These are phyloP conservation scores for Dryadomyces quercus-mongolicae DNA, from an alignment of 2,329 filamentous ascomycete genomes.

Conservation along the genomic window DNA sequence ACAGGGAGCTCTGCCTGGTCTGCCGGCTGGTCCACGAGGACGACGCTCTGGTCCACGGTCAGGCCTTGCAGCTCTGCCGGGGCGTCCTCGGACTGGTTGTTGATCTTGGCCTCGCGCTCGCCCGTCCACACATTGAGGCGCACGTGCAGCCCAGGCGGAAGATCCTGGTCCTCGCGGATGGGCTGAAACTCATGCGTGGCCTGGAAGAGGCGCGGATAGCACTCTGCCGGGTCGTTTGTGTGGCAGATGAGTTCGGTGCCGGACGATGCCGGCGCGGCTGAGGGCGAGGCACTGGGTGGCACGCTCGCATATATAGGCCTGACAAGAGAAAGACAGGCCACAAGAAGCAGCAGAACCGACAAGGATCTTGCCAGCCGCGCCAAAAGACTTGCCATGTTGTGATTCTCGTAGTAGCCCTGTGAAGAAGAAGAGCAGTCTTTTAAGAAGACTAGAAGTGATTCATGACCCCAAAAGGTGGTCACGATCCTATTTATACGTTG, in stretches of 20 bases:
- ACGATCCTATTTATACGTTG: background rate
- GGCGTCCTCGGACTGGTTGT: conserved; percentile 41
- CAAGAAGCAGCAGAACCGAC: conserved; percentile 1
- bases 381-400: background rate
- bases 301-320: background rate
- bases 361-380: background rate
- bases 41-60: conserved; percentile 37
- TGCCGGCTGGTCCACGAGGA: conserved; percentile 38
- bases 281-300: background rate
- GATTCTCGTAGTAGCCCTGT: too few species aligned
- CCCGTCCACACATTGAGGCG: conserved; percentile 54
- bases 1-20: conserved; percentile 7
- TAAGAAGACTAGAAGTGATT: background rate
- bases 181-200: conserved; percentile 53
- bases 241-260: conserved; percentile 48
- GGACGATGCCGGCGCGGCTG: background rate
- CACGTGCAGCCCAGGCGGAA: conserved; percentile 54
- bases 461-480: background rate
- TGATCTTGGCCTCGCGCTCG: conserved; percentile 52
- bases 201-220: conserved; percentile 53
- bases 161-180: conserved; percentile 51
- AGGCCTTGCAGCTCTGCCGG: conserved; percentile 33
- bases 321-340: background rate
- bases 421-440: background rate
- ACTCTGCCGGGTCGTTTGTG: conserved; percentile 45